phyloP scores from a whole-genome alignment of 306 rosid genomes.

The Lathyrus aphaca region DNA sequence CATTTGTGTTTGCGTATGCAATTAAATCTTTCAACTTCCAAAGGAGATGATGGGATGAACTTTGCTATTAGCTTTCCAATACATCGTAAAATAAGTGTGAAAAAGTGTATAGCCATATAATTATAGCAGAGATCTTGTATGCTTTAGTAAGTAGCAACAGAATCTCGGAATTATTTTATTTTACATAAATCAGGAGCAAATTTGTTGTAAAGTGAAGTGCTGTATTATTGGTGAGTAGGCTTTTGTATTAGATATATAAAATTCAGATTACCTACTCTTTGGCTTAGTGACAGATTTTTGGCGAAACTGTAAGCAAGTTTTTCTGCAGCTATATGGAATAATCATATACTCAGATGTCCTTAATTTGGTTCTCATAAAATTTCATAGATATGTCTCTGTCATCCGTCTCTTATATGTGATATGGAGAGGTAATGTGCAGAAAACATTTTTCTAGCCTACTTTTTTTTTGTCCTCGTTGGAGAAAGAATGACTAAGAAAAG shows the following conservation, averaged over 20 bases:
- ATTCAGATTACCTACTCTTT: slow-evolving; percentile 10
- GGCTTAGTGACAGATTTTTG: slow-evolving; percentile 5
- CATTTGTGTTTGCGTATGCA: slow-evolving; percentile 81
- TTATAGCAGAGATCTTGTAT: slow-evolving; percentile 42
- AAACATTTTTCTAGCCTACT: no score
- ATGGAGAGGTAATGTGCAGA: no score
- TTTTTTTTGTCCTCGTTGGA: no score
- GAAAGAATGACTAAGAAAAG: no score
- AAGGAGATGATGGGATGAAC: slow-evolving; percentile 66
- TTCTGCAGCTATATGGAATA: neutral
- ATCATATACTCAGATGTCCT: neutral
- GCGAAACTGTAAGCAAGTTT: slow-evolving; percentile 11
- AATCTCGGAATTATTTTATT: slow-evolving; percentile 27
- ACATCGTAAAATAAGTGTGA: slow-evolving; percentile 41
- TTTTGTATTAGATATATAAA: slow-evolving; percentile 22
- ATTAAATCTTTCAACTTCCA: slow-evolving; percentile 98
- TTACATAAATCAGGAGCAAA: slow-evolving; percentile 16
- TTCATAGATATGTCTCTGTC: no score
- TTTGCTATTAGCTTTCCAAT: slow-evolving; percentile 35
- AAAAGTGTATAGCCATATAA: slow-evolving; percentile 53
- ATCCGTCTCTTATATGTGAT: no score
- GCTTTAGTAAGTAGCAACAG: slow-evolving; percentile 44
- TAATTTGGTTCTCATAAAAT: no score
- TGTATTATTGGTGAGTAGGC: slow-evolving; percentile 19
- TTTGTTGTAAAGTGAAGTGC: slow-evolving; percentile 44